Evolutionary conservation across 176 grass and related monocot genomes (phyloP).

Genomic region (bread wheat (Triticum aestivum)): IWGSC_CS_RefSeq_v2.1 NC_057799.1:541177964-541178463

Average conservation of each 20-base stretch:
- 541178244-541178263: constrained; percentile 16
- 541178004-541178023: background rate
- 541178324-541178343: constrained; percentile 24
- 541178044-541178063: constrained; percentile 14
- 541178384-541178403: background rate
- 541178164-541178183: constrained; percentile 38
- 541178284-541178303: background rate
- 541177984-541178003: background rate
- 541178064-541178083: background rate
- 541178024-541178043: background rate
- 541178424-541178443: constrained; percentile 6
- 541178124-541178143: constrained; percentile 8
- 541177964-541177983: background rate
- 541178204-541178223: constrained; percentile 50
- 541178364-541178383: background rate
- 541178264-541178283: constrained; percentile 22
- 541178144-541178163: constrained; percentile 45
- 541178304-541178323: background rate
- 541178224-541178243: constrained; percentile 34
- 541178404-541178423: background rate
- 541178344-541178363: background rate
- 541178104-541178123: background rate
- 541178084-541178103: constrained; percentile 8
- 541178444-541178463: background rate
- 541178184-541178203: constrained; percentile 49